Evolutionary conservation across 2,329 filamentous ascomycete genomes (phyloP), one percentile per base, ranked within the genome.

Genomic region (Ophiobolus disseminans): DNA sequence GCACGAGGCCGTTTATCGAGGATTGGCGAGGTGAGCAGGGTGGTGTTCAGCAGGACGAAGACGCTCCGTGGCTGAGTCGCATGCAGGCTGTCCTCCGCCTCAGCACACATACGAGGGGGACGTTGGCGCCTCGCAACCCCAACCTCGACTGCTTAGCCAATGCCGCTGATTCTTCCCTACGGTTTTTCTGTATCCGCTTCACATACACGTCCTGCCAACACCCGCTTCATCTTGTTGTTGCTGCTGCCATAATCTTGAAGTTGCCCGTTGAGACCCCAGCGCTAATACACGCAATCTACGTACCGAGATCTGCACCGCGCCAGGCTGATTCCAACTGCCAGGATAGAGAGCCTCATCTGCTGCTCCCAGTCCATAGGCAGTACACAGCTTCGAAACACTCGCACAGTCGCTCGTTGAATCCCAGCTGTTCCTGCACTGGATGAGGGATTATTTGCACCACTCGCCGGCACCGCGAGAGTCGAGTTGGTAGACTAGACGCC

Each of bases 311-410:
- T 57, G 59, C 54, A 46, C 16, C 50, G 46, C 50, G 57, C 44
- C 55, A 61, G 62, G 58, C 61, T 63, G 60, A 60, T 54, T 60
- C 48, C 45, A 36, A 34, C 11, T 25, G 37, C 39, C 38, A 47
- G 41, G 51, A 36, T 40, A 40, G 45, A 35, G 50, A 52, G 48
- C 52, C 50, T 55, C 47, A 49, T 38, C 48, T 35, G 23, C 38
- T 25, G 28, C 25, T 13, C 46, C 32, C 48, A 19, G 46, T 34
- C 17, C 17, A 35, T 26, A 31, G 34, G 39, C 26, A 22, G 30
- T 25, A 14, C 37, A 42, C n/a, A 8, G 23, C 45, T 10, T 37
- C 50, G 14, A 45, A 7, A 40, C 43, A 50, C 50, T 32, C 49
- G 40, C 37, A 45, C 40, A 48, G 48, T 50, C 53, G 44, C 44